Percentiles rank a stretch among this genome's conserved stretches.
These are phyloP conservation scores for Apiotrichum domesticum DNA, from an alignment of 1,284 basidiomycete species.

Conservation along the genomic window DNA sequence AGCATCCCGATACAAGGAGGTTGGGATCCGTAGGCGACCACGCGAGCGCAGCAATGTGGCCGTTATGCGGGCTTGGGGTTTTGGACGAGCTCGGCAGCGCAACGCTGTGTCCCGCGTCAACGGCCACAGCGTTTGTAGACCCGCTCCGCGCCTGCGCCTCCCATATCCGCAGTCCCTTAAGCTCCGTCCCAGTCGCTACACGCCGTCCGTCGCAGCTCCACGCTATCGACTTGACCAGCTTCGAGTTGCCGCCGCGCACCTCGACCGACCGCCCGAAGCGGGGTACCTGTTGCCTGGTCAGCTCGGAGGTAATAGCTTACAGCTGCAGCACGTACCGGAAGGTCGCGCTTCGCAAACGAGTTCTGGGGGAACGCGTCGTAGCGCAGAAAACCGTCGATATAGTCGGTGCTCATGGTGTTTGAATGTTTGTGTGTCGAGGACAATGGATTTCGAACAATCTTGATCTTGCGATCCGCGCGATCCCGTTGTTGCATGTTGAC, in stretches of 20 bases:
- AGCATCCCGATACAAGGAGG: conserved; percentile 34
- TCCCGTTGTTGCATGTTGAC: too few species aligned
- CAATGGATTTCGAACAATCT: too few species aligned
- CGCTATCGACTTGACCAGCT: conserved; percentile 22
- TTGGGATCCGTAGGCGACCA: conserved; percentile 37
- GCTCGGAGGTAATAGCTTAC: not conserved
- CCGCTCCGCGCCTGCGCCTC: conserved; percentile 6
- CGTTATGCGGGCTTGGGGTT: conserved; percentile 30
- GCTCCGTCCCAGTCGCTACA: conserved; percentile 27
- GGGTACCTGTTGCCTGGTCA: conserved; percentile 16
- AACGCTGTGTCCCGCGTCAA: conserved; percentile 11
- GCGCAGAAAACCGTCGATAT: conserved; percentile 13
- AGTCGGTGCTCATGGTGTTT: not conserved
- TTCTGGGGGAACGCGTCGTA: conserved; percentile 22
- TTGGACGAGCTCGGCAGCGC: conserved; percentile 22
- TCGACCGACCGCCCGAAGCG: conserved; percentile 19
- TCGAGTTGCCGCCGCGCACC: conserved; percentile 22
- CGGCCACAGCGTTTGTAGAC: not conserved
- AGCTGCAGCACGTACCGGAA: conserved; percentile 14
- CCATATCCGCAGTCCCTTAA: conserved; percentile 24
- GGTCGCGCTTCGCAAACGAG: conserved; percentile 20
- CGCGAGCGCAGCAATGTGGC: conserved; percentile 34
- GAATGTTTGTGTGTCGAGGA: too few species aligned
- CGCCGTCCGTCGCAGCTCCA: conserved; percentile 27
- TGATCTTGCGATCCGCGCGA: too few species aligned